Conservation (phyloP, 768 basidiomycete species). For the Russula sp. region DNA sequence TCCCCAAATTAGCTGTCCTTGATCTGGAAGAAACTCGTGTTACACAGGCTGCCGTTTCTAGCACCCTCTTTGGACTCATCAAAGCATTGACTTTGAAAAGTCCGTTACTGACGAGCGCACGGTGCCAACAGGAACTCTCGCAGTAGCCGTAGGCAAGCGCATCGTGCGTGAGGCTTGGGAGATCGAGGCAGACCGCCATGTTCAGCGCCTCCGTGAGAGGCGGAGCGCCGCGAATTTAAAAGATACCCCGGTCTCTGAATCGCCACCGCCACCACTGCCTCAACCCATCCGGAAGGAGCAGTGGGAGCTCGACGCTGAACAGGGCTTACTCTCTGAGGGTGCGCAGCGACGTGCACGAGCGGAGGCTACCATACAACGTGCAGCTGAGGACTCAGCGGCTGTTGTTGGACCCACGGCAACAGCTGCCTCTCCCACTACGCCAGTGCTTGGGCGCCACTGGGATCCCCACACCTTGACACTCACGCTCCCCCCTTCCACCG, state of each 20-base stretch:
- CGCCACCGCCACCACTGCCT: conserved; percentile 20
- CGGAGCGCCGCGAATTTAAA: conserved; percentile 31
- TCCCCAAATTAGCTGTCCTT: conserved; percentile 53
- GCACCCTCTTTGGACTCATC: conserved; percentile 47
- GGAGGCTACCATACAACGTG: conserved; percentile 40
- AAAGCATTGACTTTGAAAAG: conserved; percentile 53
- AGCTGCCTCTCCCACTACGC: conserved; percentile 8
- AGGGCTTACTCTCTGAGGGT: conserved; percentile 71
- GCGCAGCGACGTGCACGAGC: conserved; percentile 64
- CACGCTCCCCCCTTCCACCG: conserved; percentile 25
- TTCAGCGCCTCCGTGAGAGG: conserved; percentile 34
- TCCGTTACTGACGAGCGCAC: conserved; percentile 43
- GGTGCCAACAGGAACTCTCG: conserved; percentile 9
- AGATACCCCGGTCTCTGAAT: conserved; percentile 14
- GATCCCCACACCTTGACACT: conserved; percentile 20
- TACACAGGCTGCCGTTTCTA: conserved; percentile 45
- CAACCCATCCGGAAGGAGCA: conserved; percentile 53
- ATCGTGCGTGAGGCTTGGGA: conserved; percentile 78
- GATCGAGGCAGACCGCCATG: conserved; percentile 60
- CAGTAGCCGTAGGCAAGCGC: conserved; percentile 64
- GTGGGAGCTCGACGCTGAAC: conserved; percentile 82
- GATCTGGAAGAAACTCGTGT: conserved; percentile 67
- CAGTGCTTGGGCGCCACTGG: conserved; percentile 26
- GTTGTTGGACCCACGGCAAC: conserved; percentile 22
- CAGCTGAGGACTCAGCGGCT: not conserved